phyloP scores from a whole-genome alignment of 23 red algal species.

The Cyanidioschyzon merolae region DNA sequence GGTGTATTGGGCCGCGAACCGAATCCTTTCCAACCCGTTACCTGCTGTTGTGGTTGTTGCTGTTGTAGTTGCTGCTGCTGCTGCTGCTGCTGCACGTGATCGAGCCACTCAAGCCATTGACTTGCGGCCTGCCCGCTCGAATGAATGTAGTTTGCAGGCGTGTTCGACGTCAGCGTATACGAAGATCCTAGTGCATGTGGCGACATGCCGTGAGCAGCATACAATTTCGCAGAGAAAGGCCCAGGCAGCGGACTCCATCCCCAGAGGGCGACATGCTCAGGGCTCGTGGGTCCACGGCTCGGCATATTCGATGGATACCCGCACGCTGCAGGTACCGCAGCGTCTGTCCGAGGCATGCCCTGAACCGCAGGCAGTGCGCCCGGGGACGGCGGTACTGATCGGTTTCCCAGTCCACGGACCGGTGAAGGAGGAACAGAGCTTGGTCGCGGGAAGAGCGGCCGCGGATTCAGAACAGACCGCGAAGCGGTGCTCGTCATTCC shows the following conservation, averaged over 20 bases:
- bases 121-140: not conserved
- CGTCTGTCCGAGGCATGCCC: not conserved
- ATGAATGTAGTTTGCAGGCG: not conserved
- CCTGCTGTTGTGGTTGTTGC: not conserved
- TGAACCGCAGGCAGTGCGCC: not conserved
- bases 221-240: not conserved
- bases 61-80: not conserved
- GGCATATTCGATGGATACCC: not conserved
- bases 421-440: not conserved
- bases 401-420: not conserved
- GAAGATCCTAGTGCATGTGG: not conserved
- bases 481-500: not conserved
- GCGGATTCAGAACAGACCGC: not conserved
- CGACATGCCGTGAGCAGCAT: not conserved
- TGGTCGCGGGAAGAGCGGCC: not conserved
- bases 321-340: not conserved
- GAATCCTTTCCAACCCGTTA: not conserved
- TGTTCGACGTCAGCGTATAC: not conserved
- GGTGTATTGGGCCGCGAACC: conserved; percentile 19
- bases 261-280: not conserved
- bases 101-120: conserved; percentile 7
- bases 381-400: not conserved
- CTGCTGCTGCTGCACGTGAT: not conserved
- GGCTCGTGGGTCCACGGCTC: not conserved
- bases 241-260: not conserved